Evolutionary conservation across 805 yeast genomes (phyloP).

Genomic region (Yarrowia bubula): DNA sequence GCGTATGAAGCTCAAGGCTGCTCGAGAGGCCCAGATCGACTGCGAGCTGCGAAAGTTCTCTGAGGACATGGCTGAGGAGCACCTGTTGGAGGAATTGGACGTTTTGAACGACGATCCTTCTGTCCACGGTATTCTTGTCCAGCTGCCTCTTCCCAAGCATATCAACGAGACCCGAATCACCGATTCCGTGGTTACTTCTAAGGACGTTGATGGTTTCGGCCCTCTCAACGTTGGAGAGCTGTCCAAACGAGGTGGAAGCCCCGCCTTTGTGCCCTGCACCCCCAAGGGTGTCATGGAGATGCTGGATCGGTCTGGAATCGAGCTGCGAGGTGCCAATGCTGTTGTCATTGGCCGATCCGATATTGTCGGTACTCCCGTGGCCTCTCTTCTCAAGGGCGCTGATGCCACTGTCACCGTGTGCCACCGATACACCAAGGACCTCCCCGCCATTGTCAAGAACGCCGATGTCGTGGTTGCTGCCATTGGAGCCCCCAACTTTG

Average conservation of each 20-base stretch:
- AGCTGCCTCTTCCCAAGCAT: conserved; percentile 82
- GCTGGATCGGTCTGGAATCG: conserved; percentile 65
- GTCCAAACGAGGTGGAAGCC: conserved; percentile 79
- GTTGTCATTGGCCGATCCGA: conserved; percentile 95
- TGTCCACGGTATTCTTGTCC: conserved; percentile 85
- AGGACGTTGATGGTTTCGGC: conserved; percentile 96
- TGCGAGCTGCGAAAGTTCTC: conserved; percentile 66
- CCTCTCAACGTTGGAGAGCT: conserved; percentile 86
- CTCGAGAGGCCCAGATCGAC: conserved; percentile 72
- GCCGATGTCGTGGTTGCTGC: conserved; percentile 94
- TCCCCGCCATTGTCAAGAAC: conserved; percentile 54
- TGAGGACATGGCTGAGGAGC: conserved; percentile 59
- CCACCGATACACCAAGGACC: conserved; percentile 68
- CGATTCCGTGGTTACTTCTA: conserved; percentile 71
- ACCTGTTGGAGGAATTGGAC: conserved; percentile 55
- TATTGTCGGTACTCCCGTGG: conserved; percentile 93
- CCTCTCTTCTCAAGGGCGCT: conserved; percentile 71
- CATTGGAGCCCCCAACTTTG: conserved; percentile 79
- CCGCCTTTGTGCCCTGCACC: conserved; percentile 87
- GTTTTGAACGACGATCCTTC: conserved; percentile 67
- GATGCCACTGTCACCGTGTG: conserved; percentile 84
- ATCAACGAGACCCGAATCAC: conserved; percentile 79
- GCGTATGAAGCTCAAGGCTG: conserved; percentile 86
- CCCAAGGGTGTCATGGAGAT: conserved; percentile 89
- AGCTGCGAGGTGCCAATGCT: conserved; percentile 73